Conservation (phyloP, 345 rosid species). For the Camelina sativa region DNA sequence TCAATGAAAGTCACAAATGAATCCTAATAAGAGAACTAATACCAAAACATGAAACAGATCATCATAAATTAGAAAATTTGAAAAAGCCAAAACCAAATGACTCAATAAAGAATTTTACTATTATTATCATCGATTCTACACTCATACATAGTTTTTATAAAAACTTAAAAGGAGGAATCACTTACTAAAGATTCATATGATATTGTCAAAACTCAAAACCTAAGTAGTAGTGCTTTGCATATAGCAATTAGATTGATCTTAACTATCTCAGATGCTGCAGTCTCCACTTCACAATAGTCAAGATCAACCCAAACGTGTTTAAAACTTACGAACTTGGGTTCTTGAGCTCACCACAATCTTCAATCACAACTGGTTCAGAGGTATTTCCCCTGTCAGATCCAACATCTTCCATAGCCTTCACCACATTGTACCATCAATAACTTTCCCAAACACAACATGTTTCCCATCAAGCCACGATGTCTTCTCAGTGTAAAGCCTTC, state of each 20-base stretch:
- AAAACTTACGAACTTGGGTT: conserved; percentile 43
- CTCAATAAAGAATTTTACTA: too few species aligned
- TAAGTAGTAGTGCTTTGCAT: not conserved
- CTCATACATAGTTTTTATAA: too few species aligned
- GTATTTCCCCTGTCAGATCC: conserved; percentile 62
- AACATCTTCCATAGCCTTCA: conserved; percentile 71
- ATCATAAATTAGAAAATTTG: too few species aligned
- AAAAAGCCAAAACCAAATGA: too few species aligned
- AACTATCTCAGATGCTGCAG: not conserved
- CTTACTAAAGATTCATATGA: conserved; percentile 1
- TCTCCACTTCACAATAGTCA: not conserved
- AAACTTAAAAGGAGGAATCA: too few species aligned
- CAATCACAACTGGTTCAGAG: conserved; percentile 59
- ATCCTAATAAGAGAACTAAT: too few species aligned
- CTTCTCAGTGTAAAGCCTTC: conserved; percentile 72
- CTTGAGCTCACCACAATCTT: conserved; percentile 72
- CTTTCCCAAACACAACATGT: conserved; percentile 89
- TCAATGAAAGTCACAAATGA: too few species aligned
- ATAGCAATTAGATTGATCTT: too few species aligned
- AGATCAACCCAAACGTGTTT: conserved; percentile 14
- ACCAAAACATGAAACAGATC: too few species aligned
- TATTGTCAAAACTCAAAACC: not conserved
- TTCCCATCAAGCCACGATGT: conserved; percentile 88
- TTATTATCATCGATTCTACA: too few species aligned
- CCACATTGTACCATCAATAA: conserved; percentile 71